A percentile compares a stretch with the other conserved stretches of the same genome.
Conservation (phyloP, 1,284 basidiomycete genomes). For the Fomitopsis schrenkii region DNA sequence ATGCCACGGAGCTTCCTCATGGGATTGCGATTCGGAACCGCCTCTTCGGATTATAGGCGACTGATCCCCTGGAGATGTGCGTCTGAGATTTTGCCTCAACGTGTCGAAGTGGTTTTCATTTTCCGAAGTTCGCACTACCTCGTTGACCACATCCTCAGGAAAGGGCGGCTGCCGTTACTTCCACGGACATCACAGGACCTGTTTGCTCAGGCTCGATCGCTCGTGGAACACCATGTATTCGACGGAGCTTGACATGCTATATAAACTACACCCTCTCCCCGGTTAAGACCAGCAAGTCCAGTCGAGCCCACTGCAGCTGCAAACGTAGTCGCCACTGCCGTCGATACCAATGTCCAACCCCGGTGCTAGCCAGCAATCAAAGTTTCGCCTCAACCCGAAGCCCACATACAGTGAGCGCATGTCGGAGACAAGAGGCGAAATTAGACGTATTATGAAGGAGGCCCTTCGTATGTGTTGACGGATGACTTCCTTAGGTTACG, state of each 20-base stretch:
- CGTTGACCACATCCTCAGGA: not conserved
- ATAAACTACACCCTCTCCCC: not conserved
- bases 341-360: conserved; percentile 6
- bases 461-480: conserved; percentile 22
- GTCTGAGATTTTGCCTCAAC: conserved; percentile 3
- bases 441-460: conserved; percentile 24
- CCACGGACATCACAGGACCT: conserved; percentile 5
- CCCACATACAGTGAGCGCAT: conserved; percentile 28
- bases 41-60: conserved; percentile 3
- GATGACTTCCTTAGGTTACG: not conserved
- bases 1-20: conserved; percentile 1
- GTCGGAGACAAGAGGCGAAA: conserved; percentile 26
- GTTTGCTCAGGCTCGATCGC: not conserved
- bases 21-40: conserved; percentile 2
- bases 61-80: conserved; percentile 4
- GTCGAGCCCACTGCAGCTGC: not conserved
- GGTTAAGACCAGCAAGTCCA: not conserved
- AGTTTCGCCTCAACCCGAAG: conserved; percentile 25
- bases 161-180: conserved; percentile 4
- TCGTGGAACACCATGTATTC: not conserved
- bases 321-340: not conserved
- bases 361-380: conserved; percentile 16
- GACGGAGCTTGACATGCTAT: not conserved
- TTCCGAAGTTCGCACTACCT: conserved; percentile 8
- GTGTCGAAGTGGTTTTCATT: conserved; percentile 1